These are phyloP conservation scores for Rhinocladiella similis DNA, from an alignment of 2,329 filamentous ascomycete genomes.

Conservation along the genomic window DNA sequence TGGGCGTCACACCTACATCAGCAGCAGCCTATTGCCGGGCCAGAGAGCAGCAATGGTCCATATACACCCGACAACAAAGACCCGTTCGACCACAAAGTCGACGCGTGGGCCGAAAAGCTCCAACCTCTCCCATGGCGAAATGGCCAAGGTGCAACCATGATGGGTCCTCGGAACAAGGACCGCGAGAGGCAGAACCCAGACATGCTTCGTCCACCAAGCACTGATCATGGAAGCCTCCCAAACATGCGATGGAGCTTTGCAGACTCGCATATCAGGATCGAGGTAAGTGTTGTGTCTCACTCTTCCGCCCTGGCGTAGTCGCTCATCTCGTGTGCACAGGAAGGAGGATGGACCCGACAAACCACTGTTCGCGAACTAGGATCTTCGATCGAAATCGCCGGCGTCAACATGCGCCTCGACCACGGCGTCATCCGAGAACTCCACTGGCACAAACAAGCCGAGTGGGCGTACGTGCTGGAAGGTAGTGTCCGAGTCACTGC, in stretches of 20 bases:
- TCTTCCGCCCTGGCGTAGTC: too few relatives aligned
- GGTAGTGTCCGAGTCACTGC: slow-evolving; percentile 71
- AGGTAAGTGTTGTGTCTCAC: slow-evolving; percentile 44
- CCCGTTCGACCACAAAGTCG: slow-evolving; percentile 23
- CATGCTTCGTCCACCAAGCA: slow-evolving; percentile 69
- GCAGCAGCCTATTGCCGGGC: slow-evolving; percentile 22
- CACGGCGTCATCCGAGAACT: slow-evolving; percentile 72
- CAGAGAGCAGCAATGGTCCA: slow-evolving; percentile 9
- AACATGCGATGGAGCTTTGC: slow-evolving; percentile 74
- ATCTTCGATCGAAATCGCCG: slow-evolving; percentile 63
- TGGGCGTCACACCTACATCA: slow-evolving; percentile 39
- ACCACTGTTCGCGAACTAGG: slow-evolving; percentile 49
- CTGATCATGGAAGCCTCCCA: slow-evolving; percentile 67
- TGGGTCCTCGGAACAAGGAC: slow-evolving; percentile 69
- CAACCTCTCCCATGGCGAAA: slow-evolving; percentile 63
- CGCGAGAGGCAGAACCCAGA: slow-evolving; percentile 71
- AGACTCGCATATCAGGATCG: slow-evolving; percentile 64
- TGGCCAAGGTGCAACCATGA: slow-evolving; percentile 63
- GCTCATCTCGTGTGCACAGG: slow-evolving; percentile 48
- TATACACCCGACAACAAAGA: slow-evolving; percentile 21
- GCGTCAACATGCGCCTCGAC: slow-evolving; percentile 76
- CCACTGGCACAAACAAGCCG: slow-evolving; percentile 79
- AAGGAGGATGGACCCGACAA: slow-evolving; percentile 75
- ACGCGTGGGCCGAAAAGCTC: slow-evolving; percentile 21
- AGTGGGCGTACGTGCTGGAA: slow-evolving; percentile 74